Evolutionary conservation across 805 yeast species (phyloP).

Genomic region (Candida dajiaensis): DNA sequence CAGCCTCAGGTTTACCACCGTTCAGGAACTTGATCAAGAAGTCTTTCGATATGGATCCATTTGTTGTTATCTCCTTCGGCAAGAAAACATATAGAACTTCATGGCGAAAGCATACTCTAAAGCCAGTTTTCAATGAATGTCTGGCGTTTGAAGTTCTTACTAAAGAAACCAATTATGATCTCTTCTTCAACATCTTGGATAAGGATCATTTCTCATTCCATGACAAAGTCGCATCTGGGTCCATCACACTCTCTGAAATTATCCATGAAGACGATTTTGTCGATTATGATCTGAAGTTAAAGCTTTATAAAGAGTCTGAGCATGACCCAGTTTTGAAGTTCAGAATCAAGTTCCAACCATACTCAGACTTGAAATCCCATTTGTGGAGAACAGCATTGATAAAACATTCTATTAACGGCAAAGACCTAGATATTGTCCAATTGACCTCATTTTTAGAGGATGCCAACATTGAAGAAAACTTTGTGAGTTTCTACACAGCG

Average conservation of each 20-base stretch:
- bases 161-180: constrained; percentile 57
- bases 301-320: constrained; percentile 19
- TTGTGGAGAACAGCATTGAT: constrained; percentile 64
- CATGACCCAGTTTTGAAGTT: constrained; percentile 52
- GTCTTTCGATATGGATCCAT: constrained; percentile 94
- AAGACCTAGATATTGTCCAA: constrained; percentile 43
- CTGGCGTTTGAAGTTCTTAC: constrained; percentile 71
- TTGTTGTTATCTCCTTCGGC: constrained; percentile 87
- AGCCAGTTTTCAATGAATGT: constrained; percentile 78
- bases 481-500: constrained; percentile 12
- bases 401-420: constrained; percentile 34
- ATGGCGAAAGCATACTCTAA: constrained; percentile 73
- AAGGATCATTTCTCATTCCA: constrained; percentile 79
- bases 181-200: constrained; percentile 73
- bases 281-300: constrained; percentile 32
- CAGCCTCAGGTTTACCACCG: constrained; percentile 77
- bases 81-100: constrained; percentile 81
- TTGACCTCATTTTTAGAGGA: constrained; percentile 54
- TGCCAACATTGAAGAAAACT: constrained; percentile 17
- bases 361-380: constrained; percentile 53
- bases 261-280: constrained; percentile 21
- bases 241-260: constrained; percentile 50
- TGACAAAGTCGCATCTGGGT: constrained; percentile 70
- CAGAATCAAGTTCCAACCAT: constrained; percentile 61
- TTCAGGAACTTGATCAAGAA: constrained; percentile 56